Evolutionary conservation across 2,329 filamentous ascomycete genomes (phyloP).

Genomic region (Sarocladium kiliense): DNA sequence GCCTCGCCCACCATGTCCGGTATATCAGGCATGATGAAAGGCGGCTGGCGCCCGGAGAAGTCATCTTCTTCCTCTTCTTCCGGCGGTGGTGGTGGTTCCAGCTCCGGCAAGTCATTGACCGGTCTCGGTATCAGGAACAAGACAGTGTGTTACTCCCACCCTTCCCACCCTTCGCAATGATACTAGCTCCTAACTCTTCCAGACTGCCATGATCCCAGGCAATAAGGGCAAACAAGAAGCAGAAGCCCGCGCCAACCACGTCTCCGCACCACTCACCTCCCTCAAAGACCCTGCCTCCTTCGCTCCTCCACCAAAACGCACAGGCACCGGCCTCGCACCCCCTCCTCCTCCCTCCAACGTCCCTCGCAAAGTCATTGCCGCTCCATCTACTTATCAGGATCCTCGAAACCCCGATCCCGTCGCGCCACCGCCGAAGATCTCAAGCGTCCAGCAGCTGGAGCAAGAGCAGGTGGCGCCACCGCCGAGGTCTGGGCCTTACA

Average conservation of each 20-base stretch:
- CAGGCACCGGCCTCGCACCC: slow-evolving; percentile 28
- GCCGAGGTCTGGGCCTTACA: slow-evolving; percentile 50
- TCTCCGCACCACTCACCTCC: slow-evolving; percentile 57
- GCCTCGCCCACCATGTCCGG: slow-evolving; percentile 7
- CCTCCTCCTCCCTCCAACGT: slow-evolving; percentile 18
- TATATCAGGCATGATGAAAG: slow-evolving; percentile 33
- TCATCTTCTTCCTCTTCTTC: slow-evolving; percentile 6
- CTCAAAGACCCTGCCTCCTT: slow-evolving; percentile 75
- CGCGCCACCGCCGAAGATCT: slow-evolving; percentile 13
- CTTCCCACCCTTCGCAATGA: too few species aligned
- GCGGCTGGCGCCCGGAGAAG: slow-evolving; percentile 49
- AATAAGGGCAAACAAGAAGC: slow-evolving; percentile 26
- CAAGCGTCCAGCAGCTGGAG: slow-evolving; percentile 8
- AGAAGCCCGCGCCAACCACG: slow-evolving; percentile 24
- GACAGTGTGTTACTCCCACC: slow-evolving; percentile 33
- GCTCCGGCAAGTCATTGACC: slow-evolving; percentile 12
- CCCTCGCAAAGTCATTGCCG: slow-evolving; percentile 21
- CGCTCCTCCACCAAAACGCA: slow-evolving; percentile 70
- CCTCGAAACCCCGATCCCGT: slow-evolving; percentile 17
- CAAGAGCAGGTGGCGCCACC: slow-evolving; percentile 37
- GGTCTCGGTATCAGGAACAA: slow-evolving; percentile 35
- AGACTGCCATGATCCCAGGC: slow-evolving; percentile 43
- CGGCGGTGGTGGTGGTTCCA: background rate
- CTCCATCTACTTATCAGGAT: slow-evolving; percentile 29
- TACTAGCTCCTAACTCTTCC: too few species aligned